A percentile compares a stretch with the other conserved stretches of the same genome.
Conservation (phyloP, 2,329 filamentous ascomycete species). For the Xylariales sp. region DNA sequence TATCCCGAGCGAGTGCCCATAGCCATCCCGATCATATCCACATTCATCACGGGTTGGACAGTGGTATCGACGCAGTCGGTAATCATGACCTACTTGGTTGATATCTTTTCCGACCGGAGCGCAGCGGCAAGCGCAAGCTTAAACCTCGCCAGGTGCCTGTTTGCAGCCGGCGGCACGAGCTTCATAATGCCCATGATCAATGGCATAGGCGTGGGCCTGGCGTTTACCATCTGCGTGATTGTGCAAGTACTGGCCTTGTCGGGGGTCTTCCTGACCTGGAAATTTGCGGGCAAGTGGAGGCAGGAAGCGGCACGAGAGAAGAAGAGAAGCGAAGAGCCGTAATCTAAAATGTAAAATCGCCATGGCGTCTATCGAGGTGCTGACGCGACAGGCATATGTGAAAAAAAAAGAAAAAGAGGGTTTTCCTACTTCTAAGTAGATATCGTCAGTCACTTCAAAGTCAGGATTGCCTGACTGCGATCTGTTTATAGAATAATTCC, state of each 20-base stretch:
- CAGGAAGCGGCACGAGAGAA: background rate
- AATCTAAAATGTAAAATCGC: no score
- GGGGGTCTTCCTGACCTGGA: background rate
- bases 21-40: conserved; percentile 2
- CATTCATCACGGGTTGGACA: conserved; percentile 2
- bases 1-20: conserved; percentile 9
- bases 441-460: no score
- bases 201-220: conserved; percentile 2
- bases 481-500: no score
- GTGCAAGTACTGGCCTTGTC: conserved; percentile 1
- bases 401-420: no score
- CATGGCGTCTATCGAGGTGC: no score
- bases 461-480: no score
- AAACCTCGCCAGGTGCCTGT: conserved; percentile 4
- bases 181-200: conserved; percentile 4
- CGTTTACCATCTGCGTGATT: conserved; percentile 1
- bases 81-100: conserved; percentile 3
- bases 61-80: conserved; percentile 2
- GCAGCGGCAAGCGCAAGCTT: conserved; percentile 1
- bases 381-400: no score
- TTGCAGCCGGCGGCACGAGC: conserved; percentile 4
- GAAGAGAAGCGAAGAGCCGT: conserved; percentile 21
- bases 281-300: background rate
- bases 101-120: conserved; percentile 1
- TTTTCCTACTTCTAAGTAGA: no score